Base-by-base conservation (phyloP, 805 yeast genomes). In the Tetrapisispora pingtungensis region DNA sequence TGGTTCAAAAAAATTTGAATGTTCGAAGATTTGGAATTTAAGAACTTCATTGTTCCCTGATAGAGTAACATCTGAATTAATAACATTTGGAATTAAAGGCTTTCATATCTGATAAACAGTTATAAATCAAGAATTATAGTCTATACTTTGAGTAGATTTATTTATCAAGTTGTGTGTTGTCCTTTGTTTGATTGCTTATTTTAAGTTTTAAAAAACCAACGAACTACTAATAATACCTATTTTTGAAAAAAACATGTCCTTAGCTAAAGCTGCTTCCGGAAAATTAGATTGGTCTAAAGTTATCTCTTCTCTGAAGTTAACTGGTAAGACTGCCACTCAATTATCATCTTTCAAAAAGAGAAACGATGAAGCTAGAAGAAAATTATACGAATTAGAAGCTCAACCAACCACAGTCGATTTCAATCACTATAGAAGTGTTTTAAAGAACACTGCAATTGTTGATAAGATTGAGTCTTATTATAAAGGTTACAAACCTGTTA, bases 211-310 rank as follows among this genome's bases (percentile, higher is more conserved):
- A n/a, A n/a, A n/a, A n/a, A n/a, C n/a, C n/a, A n/a, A n/a, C n/a
- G 26, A 22, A 22, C 7, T 22, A 6, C 8, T 22, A 22, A 22
- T 5, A 22, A 22, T 8, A 22, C 8, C 26, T 8, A 22, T 22
- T 6, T 8, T 22, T 5, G 26, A 22, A 22, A 22, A 22, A 22
- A 6, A 22, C 26, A 62, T 62, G 67, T 56, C 66, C 40, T 51
- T 63, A 51, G 66, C 62, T 36, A 64, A 57, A 51, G 72, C 80
- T 57, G 84, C 86, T 55, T 80, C 90, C 60, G 73, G 84, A 62
- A 90, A 88, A 73, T 73, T 90, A 68, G 95, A 93, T 77, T 93
- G 97, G 97, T 80, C 93, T 62, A 82, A 83, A 72, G 80, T 93
- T 65, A 77, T 85, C 65, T 71, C 89, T 55, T 79, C 88, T 56